phyloP scores from a whole-genome alignment of 345 rosid genomes.

The Corchorus olitorius region DNA sequence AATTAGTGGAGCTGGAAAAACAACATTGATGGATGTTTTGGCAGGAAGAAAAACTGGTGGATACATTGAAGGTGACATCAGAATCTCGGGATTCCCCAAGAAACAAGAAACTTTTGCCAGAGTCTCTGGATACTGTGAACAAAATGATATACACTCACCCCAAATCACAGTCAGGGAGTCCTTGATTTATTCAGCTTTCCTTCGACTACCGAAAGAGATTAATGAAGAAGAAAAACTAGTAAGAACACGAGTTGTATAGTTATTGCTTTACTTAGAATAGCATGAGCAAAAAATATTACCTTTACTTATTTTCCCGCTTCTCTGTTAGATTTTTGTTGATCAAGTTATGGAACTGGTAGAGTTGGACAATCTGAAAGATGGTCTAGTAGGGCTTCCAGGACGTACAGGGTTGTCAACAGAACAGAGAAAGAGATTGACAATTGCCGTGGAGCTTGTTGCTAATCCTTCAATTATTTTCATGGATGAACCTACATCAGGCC shows the following conservation, averaged over 20 bases:
- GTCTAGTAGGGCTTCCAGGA: too few species aligned
- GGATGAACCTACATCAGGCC: too few species aligned
- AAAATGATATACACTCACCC: slow-evolving; percentile 76
- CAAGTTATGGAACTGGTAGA: too few species aligned
- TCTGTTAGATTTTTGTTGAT: too few species aligned
- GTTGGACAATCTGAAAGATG: too few species aligned
- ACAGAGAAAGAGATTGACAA: too few species aligned
- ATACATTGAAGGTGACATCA: slow-evolving; percentile 61
- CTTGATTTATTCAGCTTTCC: slow-evolving; percentile 84
- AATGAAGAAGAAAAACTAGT: slow-evolving; percentile 74
- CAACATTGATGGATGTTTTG: slow-evolving; percentile 84
- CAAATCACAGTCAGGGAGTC: slow-evolving; percentile 87
- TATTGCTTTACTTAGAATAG: neutral
- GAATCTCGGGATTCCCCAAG: slow-evolving; percentile 73
- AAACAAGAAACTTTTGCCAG: slow-evolving; percentile 82
- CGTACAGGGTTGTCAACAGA: too few species aligned
- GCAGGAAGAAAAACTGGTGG: slow-evolving; percentile 90
- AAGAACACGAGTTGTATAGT: slow-evolving; percentile 12
- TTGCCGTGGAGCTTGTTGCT: too few species aligned
- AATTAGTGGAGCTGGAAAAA: slow-evolving; percentile 85
- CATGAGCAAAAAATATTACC: too few species aligned
- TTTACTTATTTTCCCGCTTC: too few species aligned
- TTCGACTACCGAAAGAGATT: slow-evolving; percentile 76
- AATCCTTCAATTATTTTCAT: too few species aligned
- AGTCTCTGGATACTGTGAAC: slow-evolving; percentile 78